Conservation (phyloP, 2,329 filamentous ascomycete genomes). For the Talaromyces sp. region DNA sequence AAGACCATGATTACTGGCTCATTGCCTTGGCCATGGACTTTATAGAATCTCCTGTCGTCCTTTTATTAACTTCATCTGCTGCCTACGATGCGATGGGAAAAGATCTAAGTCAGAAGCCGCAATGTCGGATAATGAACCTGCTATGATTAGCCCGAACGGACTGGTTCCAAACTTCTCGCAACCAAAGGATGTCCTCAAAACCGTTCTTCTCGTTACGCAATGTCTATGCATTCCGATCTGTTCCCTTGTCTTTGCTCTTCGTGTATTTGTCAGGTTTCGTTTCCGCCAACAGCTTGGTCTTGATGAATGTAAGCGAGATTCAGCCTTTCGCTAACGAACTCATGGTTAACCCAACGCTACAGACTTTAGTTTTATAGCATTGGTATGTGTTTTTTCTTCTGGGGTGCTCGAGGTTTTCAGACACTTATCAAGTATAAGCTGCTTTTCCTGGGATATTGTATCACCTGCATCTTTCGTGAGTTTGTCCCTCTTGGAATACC, state of each 20-base stretch:
- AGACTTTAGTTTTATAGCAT: slow-evolving; percentile 14
- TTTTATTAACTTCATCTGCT: too few relatives aligned
- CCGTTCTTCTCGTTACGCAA: slow-evolving; percentile 32
- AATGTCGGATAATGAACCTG: not conserved
- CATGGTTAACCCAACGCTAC: too few relatives aligned
- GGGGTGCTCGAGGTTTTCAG: too few relatives aligned
- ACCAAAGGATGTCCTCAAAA: slow-evolving; percentile 25
- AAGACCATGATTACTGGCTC: too few relatives aligned
- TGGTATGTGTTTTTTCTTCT: slow-evolving; percentile 13
- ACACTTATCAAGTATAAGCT: too few relatives aligned
- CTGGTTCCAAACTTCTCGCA: slow-evolving; percentile 17
- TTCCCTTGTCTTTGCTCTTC: slow-evolving; percentile 26
- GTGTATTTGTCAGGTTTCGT: slow-evolving; percentile 26
- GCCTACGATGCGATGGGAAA: too few relatives aligned
- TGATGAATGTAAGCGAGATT: slow-evolving; percentile 29
- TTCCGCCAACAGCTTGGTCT: slow-evolving; percentile 26
- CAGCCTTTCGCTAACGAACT: too few relatives aligned
- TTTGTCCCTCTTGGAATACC: too few relatives aligned
- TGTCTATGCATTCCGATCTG: slow-evolving; percentile 32
- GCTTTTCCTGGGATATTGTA: too few relatives aligned
- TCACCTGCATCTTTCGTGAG: too few relatives aligned
- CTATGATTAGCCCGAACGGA: slow-evolving; percentile 15
- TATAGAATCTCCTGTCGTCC: too few relatives aligned
- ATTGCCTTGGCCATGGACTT: too few relatives aligned
- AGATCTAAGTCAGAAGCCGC: not conserved